A percentile compares a stretch with the other conserved stretches of the same genome.
Conservation (phyloP, 2,329 filamentous ascomycete genomes). For the Fonsecaea monophora region DNA sequence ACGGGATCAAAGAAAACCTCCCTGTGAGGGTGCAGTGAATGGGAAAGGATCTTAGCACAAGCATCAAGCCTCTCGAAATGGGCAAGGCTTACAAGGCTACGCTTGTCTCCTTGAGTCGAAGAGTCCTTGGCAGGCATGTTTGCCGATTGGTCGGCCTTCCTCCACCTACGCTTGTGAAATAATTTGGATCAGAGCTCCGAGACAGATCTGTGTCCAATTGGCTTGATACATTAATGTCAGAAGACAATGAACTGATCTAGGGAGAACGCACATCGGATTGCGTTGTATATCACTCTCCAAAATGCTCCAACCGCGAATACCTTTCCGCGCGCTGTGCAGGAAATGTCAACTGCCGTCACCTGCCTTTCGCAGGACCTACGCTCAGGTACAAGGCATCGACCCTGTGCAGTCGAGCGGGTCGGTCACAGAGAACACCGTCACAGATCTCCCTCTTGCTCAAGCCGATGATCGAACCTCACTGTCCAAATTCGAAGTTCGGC, state of each 20-base stretch:
- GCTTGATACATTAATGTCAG: neutral
- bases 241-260: neutral
- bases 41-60: neutral
- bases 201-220: neutral
- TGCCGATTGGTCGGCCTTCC: constrained; percentile 1
- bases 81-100: constrained; percentile 7
- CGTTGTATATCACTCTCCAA: constrained; percentile 22
- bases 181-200: constrained; percentile 2
- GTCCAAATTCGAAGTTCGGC: constrained; percentile 52
- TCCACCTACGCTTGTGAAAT: constrained; percentile 4
- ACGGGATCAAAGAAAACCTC: neutral
- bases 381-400: constrained; percentile 40
- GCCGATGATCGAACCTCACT: constrained; percentile 36
- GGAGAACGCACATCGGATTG: neutral
- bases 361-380: constrained; percentile 33
- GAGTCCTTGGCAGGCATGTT: constrained; percentile 6
- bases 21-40: neutral
- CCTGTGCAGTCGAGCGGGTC: constrained; percentile 62
- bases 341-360: constrained; percentile 29
- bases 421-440: constrained; percentile 35
- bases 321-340: constrained; percentile 47
- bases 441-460: constrained; percentile 19
- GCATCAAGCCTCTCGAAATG: neutral
- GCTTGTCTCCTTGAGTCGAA: neutral
- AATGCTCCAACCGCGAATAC: constrained; percentile 73